phyloP scores from a whole-genome alignment of 306 rosid genomes.

The Fagus crenata region DNA sequence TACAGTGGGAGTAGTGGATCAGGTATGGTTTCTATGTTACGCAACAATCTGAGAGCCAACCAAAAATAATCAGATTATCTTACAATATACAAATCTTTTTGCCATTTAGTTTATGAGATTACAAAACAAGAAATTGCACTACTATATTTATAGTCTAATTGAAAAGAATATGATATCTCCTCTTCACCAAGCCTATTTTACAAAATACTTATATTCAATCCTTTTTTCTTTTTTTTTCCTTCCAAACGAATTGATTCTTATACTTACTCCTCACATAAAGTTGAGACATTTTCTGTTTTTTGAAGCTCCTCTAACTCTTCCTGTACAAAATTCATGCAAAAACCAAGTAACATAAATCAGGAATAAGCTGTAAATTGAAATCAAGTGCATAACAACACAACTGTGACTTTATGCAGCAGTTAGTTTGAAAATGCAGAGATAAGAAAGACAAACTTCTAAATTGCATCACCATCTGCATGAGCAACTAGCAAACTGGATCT shows the following conservation, averaged over 20 bases:
- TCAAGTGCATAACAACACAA: not conserved
- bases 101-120: constrained; percentile 6
- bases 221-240: not conserved
- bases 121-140: not conserved
- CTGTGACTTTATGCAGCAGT: constrained; percentile 19
- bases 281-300: constrained; percentile 59
- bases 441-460: not conserved
- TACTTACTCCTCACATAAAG: constrained; percentile 68
- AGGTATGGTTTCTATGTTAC: constrained; percentile 43
- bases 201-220: constrained; percentile 7
- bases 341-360: constrained; percentile 12
- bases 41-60: constrained; percentile 51
- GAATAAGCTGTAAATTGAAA: constrained; percentile 13
- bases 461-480: not conserved
- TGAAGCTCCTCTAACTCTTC: constrained; percentile 74
- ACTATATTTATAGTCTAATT: not conserved
- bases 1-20: constrained; percentile 79
- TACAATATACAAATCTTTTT: not conserved
- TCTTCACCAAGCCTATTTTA: not conserved
- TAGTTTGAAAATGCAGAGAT: not conserved
- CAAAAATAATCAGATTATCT: constrained; percentile 24
- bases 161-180: constrained; percentile 1
- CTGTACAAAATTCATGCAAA: constrained; percentile 41
- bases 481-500: not conserved
- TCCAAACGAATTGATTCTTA: constrained; percentile 10